Base-by-base conservation (phyloP, 306 rosid species). In the Lathyrus sativus region DNA sequence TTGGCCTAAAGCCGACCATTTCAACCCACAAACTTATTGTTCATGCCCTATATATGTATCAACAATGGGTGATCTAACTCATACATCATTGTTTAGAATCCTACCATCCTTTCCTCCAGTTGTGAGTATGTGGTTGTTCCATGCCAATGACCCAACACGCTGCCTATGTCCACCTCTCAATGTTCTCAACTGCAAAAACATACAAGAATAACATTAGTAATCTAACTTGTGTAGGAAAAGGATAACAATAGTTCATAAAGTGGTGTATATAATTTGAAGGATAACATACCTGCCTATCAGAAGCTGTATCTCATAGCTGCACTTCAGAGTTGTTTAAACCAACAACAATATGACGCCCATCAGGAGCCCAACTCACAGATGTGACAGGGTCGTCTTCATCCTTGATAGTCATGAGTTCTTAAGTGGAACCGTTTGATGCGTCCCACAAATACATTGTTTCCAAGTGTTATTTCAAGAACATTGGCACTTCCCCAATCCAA, bases 71-170 rank as follows among this genome's bases (percentile, higher is more conserved):
- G 91, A 80, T 73, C 96, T 82, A 3, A 86, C n/a, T n/a, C n/a
- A n/a, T n/a, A n/a, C n/a, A n/a, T n/a, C n/a, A n/a, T n/a, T n/a
- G n/a, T n/a, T n/a, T 7, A 88, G 22, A 64, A 91, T 86, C 53
- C 71, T 78, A 22, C 92, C 82, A 38, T 91, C 96, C 97, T 88
- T 88, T 33, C 92, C 95, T 67, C 97, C 92, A 6, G 97, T 86
- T 6, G 95, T 83, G 42, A 91, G 91, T 44, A 88, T 66, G 78
- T 91, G 95, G 18, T 80, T 85, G 78, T 91, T 91, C 97, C 96
- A 91, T 5, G 95, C 97, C 73, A 91, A 69, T 22, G 97, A 81
- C 43, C 92, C 92, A 1, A 91, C 92, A 48, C 92, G 71, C 51
- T 73, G 78, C 59, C 91, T 81, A 78, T 91, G 97, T 13, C 87